phyloP scores from a whole-genome alignment of 805 yeast species.

The Cyberlindnera xishuangbannaensis region DNA sequence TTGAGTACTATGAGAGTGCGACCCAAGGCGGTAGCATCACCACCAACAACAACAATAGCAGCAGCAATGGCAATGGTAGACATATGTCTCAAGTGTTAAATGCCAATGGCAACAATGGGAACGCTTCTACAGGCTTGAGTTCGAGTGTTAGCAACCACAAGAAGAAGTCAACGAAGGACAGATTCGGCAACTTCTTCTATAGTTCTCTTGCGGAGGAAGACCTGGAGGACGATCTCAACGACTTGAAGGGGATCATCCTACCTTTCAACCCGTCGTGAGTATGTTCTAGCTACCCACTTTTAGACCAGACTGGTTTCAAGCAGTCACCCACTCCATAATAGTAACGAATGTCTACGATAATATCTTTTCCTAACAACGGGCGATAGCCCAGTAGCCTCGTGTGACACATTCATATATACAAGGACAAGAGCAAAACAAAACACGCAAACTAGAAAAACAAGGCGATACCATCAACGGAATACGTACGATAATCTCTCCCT shows the following conservation, averaged over 20 bases:
- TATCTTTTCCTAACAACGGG: neutral
- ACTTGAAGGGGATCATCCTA: constrained; percentile 16
- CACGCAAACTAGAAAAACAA: neutral
- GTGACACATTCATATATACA: no score
- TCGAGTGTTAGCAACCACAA: no score
- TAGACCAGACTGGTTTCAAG: no score
- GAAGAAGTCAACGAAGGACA: no score
- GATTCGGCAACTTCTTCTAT: constrained; percentile 8
- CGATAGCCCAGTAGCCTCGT: no score
- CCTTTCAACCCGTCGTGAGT: constrained; percentile 23
- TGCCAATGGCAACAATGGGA: no score
- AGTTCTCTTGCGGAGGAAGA: constrained; percentile 17
- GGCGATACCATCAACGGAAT: neutral
- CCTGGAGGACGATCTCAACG: constrained; percentile 18
- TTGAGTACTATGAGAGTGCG: constrained; percentile 4
- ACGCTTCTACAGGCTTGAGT: no score
- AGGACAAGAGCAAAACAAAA: no score
- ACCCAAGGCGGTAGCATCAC: no score
- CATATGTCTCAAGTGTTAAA: no score
- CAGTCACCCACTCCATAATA: no score
- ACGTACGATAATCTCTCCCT: no score
- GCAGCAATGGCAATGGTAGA: constrained; percentile 1
- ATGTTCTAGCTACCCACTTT: neutral
- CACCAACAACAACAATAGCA: constrained; percentile 1
- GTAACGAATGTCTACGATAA: neutral